Evolutionary conservation across 768 basidiomycete genomes (phyloP).

Genomic region (Tricholoma flavovirens): DNA sequence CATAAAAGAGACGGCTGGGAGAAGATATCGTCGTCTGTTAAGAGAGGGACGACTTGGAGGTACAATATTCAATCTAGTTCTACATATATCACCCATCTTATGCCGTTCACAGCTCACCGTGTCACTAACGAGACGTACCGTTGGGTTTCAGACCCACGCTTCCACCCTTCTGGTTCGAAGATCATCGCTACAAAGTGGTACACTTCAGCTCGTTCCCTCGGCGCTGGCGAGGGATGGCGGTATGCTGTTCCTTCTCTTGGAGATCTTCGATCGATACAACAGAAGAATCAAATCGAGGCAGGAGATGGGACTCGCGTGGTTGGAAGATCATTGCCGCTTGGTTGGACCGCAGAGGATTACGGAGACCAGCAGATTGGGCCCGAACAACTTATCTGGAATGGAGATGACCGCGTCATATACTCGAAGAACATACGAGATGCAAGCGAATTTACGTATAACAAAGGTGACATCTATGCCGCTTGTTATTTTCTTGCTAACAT

Average conservation of each 20-base stretch:
- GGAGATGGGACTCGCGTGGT: conserved; percentile 51
- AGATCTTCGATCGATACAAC: conserved; percentile 15
- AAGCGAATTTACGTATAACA: conserved; percentile 52
- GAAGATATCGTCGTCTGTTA: conserved; percentile 42
- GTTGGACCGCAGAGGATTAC: conserved; percentile 58
- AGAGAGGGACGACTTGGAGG: conserved; percentile 52
- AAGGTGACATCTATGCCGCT: conserved; percentile 37
- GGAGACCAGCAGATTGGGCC: conserved; percentile 68
- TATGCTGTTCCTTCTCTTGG: conserved; percentile 47
- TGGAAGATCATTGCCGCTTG: conserved; percentile 50
- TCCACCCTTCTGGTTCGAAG: conserved; percentile 59
- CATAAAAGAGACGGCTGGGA: conserved; percentile 42
- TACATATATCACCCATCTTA: not conserved
- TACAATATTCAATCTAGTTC: conserved; percentile 19
- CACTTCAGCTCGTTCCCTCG: conserved; percentile 55
- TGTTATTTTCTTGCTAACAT: not conserved
- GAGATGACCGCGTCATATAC: conserved; percentile 54
- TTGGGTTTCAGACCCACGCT: conserved; percentile 64
- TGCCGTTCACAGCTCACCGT: conserved; percentile 27
- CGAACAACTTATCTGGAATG: conserved; percentile 63
- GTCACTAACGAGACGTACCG: conserved; percentile 75
- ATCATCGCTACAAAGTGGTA: conserved; percentile 79
- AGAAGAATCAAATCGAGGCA: conserved; percentile 22
- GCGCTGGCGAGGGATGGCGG: conserved; percentile 72
- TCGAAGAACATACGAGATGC: conserved; percentile 58